phyloP scores from a whole-genome alignment of 2,329 filamentous ascomycete species.

The Cladophialophora carrionii region DNA sequence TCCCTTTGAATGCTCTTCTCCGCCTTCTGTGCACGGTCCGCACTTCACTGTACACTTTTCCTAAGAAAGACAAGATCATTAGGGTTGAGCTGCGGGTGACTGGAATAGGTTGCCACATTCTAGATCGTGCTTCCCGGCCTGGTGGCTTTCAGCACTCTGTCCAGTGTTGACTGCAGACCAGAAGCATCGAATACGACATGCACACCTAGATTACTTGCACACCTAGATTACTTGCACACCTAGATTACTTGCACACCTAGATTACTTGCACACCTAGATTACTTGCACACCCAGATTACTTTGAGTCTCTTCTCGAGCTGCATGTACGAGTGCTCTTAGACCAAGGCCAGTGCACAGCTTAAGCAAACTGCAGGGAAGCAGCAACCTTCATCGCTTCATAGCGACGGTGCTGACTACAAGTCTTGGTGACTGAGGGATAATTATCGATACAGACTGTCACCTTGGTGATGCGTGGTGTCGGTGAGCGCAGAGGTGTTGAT shows the following conservation, averaged over 20 bases:
- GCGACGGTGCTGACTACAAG: not conserved
- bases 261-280: constrained; percentile 55
- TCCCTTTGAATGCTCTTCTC: constrained; percentile 8
- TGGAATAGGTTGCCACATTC: constrained; percentile 57
- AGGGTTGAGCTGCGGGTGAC: constrained; percentile 9
- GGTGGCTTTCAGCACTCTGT: constrained; percentile 53
- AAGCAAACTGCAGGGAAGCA: not conserved
- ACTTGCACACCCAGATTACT: constrained; percentile 53
- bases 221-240: constrained; percentile 56
- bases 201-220: constrained; percentile 53
- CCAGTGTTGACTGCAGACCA: constrained; percentile 55
- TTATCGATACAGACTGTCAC: not conserved
- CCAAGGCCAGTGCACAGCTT: not conserved
- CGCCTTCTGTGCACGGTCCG: not conserved
- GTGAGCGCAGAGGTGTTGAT: not conserved
- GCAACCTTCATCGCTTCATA: too few species aligned
- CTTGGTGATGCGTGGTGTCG: not conserved
- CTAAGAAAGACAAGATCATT: constrained; percentile 8
- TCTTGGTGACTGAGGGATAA: not conserved
- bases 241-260: constrained; percentile 53
- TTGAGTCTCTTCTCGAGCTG: not conserved
- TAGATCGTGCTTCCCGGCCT: constrained; percentile 55
- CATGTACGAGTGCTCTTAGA: not conserved
- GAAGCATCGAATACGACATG: constrained; percentile 57
- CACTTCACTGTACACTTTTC: constrained; percentile 11